phyloP scores from a whole-genome alignment of 306 rosid genomes.

The Vicia sativa region DNA sequence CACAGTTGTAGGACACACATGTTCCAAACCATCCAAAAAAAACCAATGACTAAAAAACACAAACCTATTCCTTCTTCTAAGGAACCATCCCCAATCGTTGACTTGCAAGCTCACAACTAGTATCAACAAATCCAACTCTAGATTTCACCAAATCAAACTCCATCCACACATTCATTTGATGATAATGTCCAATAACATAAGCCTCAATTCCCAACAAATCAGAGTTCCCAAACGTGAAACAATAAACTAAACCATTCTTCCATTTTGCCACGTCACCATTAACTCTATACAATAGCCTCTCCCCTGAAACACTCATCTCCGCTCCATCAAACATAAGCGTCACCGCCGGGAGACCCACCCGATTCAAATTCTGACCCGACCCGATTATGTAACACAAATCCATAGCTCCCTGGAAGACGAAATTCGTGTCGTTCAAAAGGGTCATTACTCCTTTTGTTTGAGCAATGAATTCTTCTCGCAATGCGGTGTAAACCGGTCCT shows the following conservation, averaged over 20 bases:
- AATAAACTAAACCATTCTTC: constrained; percentile 53
- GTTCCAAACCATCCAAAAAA: background rate
- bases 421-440: constrained; percentile 51
- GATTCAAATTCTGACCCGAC: constrained; percentile 4
- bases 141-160: constrained; percentile 78
- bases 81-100: constrained; percentile 54
- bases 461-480: constrained; percentile 54
- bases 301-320: constrained; percentile 68
- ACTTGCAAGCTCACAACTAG: constrained; percentile 70
- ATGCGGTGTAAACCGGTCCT: constrained; percentile 74
- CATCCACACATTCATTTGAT: constrained; percentile 92
- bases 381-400: constrained; percentile 62
- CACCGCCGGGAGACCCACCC: constrained; percentile 48
- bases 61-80: background rate
- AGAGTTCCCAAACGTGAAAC: constrained; percentile 85
- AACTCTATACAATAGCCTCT: constrained; percentile 63
- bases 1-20: background rate
- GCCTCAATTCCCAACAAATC: constrained; percentile 76
- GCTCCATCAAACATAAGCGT: constrained; percentile 69
- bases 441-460: constrained; percentile 56
- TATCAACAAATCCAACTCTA: constrained; percentile 71
- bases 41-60: background rate
- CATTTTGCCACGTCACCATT: constrained; percentile 57
- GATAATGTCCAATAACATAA: constrained; percentile 77
- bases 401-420: constrained; percentile 84